Conservation (phyloP, 176 grass and related monocot species). For the Poa annua region DNA sequence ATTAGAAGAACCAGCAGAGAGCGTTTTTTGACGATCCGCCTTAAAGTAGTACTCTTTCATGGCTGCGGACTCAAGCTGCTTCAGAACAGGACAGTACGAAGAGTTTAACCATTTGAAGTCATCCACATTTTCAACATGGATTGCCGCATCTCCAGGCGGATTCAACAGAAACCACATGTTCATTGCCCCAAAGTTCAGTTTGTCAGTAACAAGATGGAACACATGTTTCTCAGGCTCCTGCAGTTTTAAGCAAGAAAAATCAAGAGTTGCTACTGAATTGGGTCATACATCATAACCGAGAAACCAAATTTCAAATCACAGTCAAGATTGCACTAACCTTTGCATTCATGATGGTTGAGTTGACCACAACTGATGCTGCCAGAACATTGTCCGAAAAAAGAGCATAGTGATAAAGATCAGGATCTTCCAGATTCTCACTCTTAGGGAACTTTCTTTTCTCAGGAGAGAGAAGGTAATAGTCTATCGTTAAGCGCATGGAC, state of each 20-base stretch:
- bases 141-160: constrained; percentile 61
- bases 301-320: constrained; percentile 21
- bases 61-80: constrained; percentile 62
- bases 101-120: constrained; percentile 77
- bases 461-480: constrained; percentile 66
- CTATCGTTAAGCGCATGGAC: constrained; percentile 68
- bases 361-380: constrained; percentile 74
- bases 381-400: constrained; percentile 76
- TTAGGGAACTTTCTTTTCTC: constrained; percentile 69
- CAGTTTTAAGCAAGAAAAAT: constrained; percentile 22
- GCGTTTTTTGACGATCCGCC: constrained; percentile 51
- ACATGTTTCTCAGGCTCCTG: constrained; percentile 78
- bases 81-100: constrained; percentile 65
- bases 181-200: constrained; percentile 72
- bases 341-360: constrained; percentile 68
- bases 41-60: constrained; percentile 70
- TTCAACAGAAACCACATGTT: constrained; percentile 82
- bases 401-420: constrained; percentile 68
- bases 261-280: neutral
- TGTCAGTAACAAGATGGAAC: constrained; percentile 75
- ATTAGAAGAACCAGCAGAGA: constrained; percentile 63
- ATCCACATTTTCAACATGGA: constrained; percentile 74
- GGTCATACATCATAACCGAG: neutral
- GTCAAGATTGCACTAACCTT: constrained; percentile 47
- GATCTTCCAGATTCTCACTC: constrained; percentile 66